phyloP scores from a whole-genome alignment of 139 green algal genomes.

The Micractinium sp. region DNA sequence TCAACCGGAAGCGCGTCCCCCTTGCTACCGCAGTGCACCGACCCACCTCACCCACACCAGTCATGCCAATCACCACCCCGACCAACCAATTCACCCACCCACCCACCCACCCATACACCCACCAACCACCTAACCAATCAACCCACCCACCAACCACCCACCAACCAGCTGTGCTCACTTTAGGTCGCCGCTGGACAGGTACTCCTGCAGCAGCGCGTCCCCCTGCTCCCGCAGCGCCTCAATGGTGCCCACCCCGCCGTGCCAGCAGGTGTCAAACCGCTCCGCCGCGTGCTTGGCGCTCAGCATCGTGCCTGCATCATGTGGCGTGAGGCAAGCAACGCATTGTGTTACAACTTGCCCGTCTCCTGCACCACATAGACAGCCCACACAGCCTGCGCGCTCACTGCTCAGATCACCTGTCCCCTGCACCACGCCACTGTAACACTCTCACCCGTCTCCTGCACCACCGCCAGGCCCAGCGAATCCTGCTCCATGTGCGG shows the following conservation, averaged over 20 bases:
- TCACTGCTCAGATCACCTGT: no score
- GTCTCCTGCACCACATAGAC: no score
- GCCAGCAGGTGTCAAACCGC: conserved; percentile 83
- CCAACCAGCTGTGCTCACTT: neutral
- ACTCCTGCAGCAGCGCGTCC: conserved; percentile 2
- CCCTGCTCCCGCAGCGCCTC: conserved; percentile 53
- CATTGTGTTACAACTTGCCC: no score
- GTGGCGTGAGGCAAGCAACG: no score
- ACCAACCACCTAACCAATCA: no score
- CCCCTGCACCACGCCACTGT: neutral
- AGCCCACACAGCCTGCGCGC: no score
- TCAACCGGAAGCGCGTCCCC: neutral
- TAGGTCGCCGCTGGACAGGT: neutral
- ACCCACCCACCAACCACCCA: no score
- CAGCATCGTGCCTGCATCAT: conserved; percentile 19
- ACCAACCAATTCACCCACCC: no score
- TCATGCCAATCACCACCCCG: no score
- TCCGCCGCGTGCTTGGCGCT: conserved; percentile 74
- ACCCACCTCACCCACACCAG: no score
- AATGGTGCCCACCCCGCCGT: conserved; percentile 57
- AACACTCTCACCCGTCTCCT: conserved; percentile 44
- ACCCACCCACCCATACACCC: no score
- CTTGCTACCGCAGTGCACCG: no score
- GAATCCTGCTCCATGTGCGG: conserved; percentile 59
- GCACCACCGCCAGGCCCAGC: conserved; percentile 73